Base-by-base conservation (phyloP, 345 rosid genomes). In the Erucastrum elatum region DNA sequence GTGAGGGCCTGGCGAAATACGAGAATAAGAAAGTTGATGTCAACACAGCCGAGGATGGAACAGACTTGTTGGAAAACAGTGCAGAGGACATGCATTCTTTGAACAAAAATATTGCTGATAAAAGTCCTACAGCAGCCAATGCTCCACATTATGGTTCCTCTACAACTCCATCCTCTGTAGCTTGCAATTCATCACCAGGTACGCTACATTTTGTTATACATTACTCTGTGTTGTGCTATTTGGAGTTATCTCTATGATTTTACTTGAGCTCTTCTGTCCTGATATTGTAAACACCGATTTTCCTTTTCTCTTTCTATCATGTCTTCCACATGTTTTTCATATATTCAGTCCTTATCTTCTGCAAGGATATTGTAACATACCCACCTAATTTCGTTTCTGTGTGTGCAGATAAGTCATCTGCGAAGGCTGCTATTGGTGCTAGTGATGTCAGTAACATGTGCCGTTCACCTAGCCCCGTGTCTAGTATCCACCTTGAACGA, bases 1-100 rank as follows among this genome's bases (percentile, higher is more conserved):
- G 99, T 39, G 97, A 96, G 77, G 99, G 99, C 30, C 86, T 96
- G 83, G 98, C 98, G 2, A 93, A 93, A 80, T 96, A 87, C 76
- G 99, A 96, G 84, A 93, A 88, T 75, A 91, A 90, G 87, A 91
- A 85, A 82, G 98, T 91, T 84, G 97, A 90, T 72, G 82, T 84
- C 71, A 81, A 71, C 81, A 75, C 41, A 72, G 77, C 41, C 58
- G 86, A 86, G 82, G 90, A 84, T 84, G 89, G 80, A 53, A 65
- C 53, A n/a, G 70, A 68, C 10, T 15, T 77, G 75, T 76, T 76
- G 62, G 72, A 78, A 63, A 69, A 76, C 41, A 80, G 75, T 66
- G 15, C 56, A 4, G 97, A 89, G 51, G 82, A 84, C 59, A 69
- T 72, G 65, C 84, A 85, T 72, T 86, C 88, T n/a, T 72, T 75